These are phyloP conservation scores for Coemansia sp. DNA, from an alignment of 192 early-diverging fungal genomes.

Conservation along the genomic window DNA sequence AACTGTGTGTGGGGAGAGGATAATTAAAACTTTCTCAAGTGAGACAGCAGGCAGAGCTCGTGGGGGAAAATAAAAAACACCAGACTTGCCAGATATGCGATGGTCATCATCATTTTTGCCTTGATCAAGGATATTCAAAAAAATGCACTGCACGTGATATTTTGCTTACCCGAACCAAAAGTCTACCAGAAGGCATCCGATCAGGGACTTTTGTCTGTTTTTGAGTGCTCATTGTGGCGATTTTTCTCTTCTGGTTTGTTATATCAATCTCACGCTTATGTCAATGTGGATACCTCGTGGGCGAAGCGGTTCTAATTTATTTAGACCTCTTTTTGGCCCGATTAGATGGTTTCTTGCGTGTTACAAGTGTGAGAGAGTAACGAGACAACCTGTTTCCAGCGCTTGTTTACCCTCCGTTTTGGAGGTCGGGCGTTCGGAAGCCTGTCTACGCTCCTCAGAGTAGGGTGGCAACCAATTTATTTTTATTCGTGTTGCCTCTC, in stretches of 20 bases:
- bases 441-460: constrained; percentile 53
- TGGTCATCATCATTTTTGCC: no score
- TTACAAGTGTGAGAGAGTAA: constrained; percentile 52
- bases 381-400: constrained; percentile 24
- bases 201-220: neutral
- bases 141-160: neutral
- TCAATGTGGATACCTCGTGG: constrained; percentile 37
- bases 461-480: constrained; percentile 34
- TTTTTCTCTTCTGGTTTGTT: neutral
- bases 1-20: no score
- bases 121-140: neutral
- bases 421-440: constrained; percentile 36
- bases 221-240: neutral
- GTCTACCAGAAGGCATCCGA: neutral
- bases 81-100: no score
- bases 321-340: neutral
- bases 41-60: no score
- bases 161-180: neutral
- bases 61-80: no score
- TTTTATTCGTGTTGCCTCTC: constrained; percentile 30
- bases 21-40: no score
- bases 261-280: constrained; percentile 47
- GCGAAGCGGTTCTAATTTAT: neutral
- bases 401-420: constrained; percentile 43
- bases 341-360: constrained; percentile 36